Evolutionary conservation across 106 monocot genomes (phyloP).

Genomic region (Chionographis japonica): DNA sequence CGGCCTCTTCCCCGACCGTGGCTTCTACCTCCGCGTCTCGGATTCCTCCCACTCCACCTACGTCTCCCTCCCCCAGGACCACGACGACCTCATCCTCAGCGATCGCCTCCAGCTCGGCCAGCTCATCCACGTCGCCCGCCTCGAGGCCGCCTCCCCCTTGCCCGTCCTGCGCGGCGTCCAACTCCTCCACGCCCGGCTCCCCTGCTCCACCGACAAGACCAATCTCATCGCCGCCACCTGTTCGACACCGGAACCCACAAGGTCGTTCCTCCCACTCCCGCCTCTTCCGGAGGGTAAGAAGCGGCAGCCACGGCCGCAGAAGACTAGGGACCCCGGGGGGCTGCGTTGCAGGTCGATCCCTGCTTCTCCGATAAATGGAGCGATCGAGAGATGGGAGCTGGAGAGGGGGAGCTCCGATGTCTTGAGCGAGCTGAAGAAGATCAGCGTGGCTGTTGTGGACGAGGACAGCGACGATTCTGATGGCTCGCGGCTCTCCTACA

Average conservation of each 20-base stretch:
- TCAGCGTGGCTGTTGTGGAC: slow-evolving; percentile 23
- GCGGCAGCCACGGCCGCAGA: background rate
- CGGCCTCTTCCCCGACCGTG: slow-evolving; percentile 40
- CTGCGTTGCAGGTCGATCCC: background rate
- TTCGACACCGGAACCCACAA: background rate
- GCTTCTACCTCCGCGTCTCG: slow-evolving; percentile 57
- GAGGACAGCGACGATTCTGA: slow-evolving; percentile 45
- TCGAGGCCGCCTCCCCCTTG: slow-evolving; percentile 37
- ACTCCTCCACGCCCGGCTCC: slow-evolving; percentile 31
- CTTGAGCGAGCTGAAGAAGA: slow-evolving; percentile 31
- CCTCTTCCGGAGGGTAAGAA: background rate
- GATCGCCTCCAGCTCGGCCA: slow-evolving; percentile 61
- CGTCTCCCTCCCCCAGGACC: slow-evolving; percentile 48
- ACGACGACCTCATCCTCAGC: slow-evolving; percentile 48
- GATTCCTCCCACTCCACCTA: slow-evolving; percentile 55
- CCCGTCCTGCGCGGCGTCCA: slow-evolving; percentile 43
- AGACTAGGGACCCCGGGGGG: too few species aligned
- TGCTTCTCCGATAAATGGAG: slow-evolving; percentile 13
- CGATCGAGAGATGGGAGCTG: slow-evolving; percentile 16
- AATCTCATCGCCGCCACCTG: slow-evolving; percentile 9
- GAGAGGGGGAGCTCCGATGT: slow-evolving; percentile 19
- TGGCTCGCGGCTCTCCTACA: slow-evolving; percentile 18
- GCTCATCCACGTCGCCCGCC: slow-evolving; percentile 38
- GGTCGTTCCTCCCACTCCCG: background rate
- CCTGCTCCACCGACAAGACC: slow-evolving; percentile 19